Percentiles rank a stretch among this genome's conserved stretches.
phyloP scores from a whole-genome alignment of 2,329 filamentous ascomycete genomes.

The Hypocrella siamensis region DNA sequence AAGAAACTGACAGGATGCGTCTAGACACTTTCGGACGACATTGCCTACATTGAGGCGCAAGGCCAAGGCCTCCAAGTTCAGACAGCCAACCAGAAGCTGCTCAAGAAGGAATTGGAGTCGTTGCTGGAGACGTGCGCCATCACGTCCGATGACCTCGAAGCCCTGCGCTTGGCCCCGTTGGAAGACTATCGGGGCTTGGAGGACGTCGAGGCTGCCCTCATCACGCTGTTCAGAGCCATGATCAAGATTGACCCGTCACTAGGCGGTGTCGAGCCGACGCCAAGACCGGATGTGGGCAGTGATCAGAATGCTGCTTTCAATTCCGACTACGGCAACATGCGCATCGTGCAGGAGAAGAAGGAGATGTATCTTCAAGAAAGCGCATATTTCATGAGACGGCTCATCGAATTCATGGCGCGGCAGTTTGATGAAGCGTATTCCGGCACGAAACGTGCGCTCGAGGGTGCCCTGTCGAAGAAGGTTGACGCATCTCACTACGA shows the following conservation, averaged over 20 bases:
- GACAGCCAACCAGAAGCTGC: conserved; percentile 86
- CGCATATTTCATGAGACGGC: conserved; percentile 57
- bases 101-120: conserved; percentile 77
- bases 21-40: conserved; percentile 85
- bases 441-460: conserved; percentile 50
- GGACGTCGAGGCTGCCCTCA: conserved; percentile 61
- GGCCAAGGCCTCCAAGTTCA: conserved; percentile 94
- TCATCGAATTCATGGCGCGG: conserved; percentile 67
- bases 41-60: conserved; percentile 93
- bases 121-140: conserved; percentile 88
- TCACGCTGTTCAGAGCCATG: conserved; percentile 83
- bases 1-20: conserved; percentile 5
- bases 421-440: conserved; percentile 65
- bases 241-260: conserved; percentile 79
- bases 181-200: conserved; percentile 55
- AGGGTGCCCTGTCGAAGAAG: conserved; percentile 45
- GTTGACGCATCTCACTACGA: conserved; percentile 59
- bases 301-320: conserved; percentile 38
- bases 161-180: conserved; percentile 58
- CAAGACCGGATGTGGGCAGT: conserved; percentile 28
- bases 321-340: conserved; percentile 75
- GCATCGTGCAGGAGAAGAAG: conserved; percentile 86
- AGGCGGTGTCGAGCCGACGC: conserved; percentile 32
- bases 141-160: conserved; percentile 55
- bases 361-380: conserved; percentile 73